Conservation (phyloP, 495 filamentous ascomycete species). For the Cercophora scortea region DNA sequence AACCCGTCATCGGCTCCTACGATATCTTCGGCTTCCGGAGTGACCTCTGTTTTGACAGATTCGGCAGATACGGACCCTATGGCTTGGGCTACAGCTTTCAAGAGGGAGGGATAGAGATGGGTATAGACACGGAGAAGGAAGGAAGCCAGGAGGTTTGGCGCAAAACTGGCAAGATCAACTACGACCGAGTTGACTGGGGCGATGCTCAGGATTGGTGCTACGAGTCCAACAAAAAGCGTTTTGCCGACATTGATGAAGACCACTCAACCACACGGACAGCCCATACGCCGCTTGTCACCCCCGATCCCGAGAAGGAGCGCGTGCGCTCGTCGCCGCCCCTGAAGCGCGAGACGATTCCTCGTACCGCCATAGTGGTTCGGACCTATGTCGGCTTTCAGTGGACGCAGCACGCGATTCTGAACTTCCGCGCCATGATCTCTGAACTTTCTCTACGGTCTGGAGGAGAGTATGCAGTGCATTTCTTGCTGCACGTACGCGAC, state of each 20-base stretch:
- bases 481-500: slow-evolving; percentile 74
- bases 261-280: neutral
- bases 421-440: slow-evolving; percentile 71
- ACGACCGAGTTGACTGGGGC: slow-evolving; percentile 65
- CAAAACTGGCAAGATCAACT: slow-evolving; percentile 62
- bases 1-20: slow-evolving; percentile 74
- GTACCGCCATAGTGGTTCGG: slow-evolving; percentile 68
- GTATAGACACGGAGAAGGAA: slow-evolving; percentile 67
- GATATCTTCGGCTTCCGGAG: slow-evolving; percentile 66
- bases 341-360: slow-evolving; percentile 34
- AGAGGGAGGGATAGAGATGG: slow-evolving; percentile 69
- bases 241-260: slow-evolving; percentile 20
- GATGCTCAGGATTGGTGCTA: slow-evolving; percentile 63
- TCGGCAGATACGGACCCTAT: slow-evolving; percentile 83
- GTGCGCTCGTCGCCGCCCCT: neutral
- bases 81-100: slow-evolving; percentile 72
- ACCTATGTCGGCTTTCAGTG: slow-evolving; percentile 64
- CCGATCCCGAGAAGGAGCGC: neutral
- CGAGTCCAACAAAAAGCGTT: slow-evolving; percentile 61
- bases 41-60: slow-evolving; percentile 90
- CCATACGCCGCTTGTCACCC: neutral
- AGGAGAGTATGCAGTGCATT: slow-evolving; percentile 70
- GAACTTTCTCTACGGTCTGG: slow-evolving; percentile 68
- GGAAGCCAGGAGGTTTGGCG: slow-evolving; percentile 67
- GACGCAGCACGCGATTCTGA: slow-evolving; percentile 58